Base-by-base conservation (phyloP, 768 basidiomycete genomes). In the Peribolospora baueri region DNA sequence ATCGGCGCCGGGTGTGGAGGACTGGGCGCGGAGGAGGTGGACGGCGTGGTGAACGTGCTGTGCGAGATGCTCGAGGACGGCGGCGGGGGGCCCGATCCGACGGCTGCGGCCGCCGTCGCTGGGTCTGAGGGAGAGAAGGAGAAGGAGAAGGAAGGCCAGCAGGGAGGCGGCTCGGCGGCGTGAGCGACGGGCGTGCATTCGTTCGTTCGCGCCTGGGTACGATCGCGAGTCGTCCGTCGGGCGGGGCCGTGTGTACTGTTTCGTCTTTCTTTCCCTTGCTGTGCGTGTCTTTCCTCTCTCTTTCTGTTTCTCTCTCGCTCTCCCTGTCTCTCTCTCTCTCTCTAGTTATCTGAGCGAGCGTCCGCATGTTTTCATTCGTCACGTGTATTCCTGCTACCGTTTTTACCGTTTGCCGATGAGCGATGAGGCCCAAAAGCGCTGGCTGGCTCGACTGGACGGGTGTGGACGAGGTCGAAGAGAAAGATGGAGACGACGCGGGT, bases 1-100 rank as follows among this genome's bases (percentile, higher is more conserved):
- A 88, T 98, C 62, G 81, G 82, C 41, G 80, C 85, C 11, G 88
- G 85, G 0, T 91, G 85, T 69, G 86, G 86, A 36, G 82, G 84
- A 0, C 75, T 88, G 40, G 76, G 81, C 3, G 77, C 82, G 2
- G 72, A 77, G n/a, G 88, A 95, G 58, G 82, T 95, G 43, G 90
- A 95, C 62, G 76, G 76, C 57, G 80, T 88, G 4, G 72, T 93
- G 57, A 78, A 77, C 37, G 81, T 83, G 73, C 69, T 97, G 46
- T 72, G 88, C 13, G 85, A 91, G 76, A 13, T 50, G 5, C 50
- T 39, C 13, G 38, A 39, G 39, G 50, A 14, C 13, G 38, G 37
- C 25, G 37, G 40, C 50, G 39, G 14, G 40, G 37, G 50, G 39
- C 25, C 25, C 25, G 25, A 25, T 25, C 25, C 25, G 25, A 25